Evolutionary conservation across 2,329 filamentous ascomycete species (phyloP), one percentile per base, ranked within the genome.

Genomic region (Aspergillus flavus): DNA sequence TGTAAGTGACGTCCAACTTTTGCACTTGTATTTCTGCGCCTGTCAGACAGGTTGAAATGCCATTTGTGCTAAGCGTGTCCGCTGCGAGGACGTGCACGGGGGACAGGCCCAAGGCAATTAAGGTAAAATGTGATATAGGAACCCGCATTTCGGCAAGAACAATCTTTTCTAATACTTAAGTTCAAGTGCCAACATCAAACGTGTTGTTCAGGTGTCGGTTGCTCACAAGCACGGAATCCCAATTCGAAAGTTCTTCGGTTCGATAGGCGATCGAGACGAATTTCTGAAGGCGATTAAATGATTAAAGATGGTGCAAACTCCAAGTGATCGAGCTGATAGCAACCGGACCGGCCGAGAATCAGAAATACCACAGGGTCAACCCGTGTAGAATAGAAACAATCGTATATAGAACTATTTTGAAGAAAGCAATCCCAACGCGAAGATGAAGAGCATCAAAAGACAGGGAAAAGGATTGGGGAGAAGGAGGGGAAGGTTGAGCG

Each of bases 11-110:
- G 71, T 94, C 83, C 66, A 96, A 83, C 70, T 85, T 88, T 68
- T 93, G 83, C 59, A 97, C 89, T 66, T 84, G 85, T 71, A 98
- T 88, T 70, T 86, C 80, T 63, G 83, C 77, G 54, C 76, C 73
- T 12, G 72, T 68, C 71, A 85, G 71, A 79, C 95, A 98, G 67
- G 89, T 88, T 72, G 84, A 87, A 81, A 95, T 96, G 63, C 93
- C 92, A 66, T 86, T 86, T 28, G 94, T 97, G 74, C 89, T 86
- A 62, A 99, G 86, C 62, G 96, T 83, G 69, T 94, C 88, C 65
- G 81, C 84, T 61, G 87, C 91, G 63, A 91, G 75, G 59, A 85
- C 89, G 26, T 70, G 70, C 52, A 65, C 34, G 53, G 75, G 71
- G 45, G 73, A 60, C 26, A 73, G 57, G 62, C 68, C 68, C 67